A percentile compares a stretch with the other conserved stretches of the same genome.
These are phyloP conservation scores for Lepidium aucheri DNA, from an alignment of 345 rosid species.

Conservation along the genomic window DNA sequence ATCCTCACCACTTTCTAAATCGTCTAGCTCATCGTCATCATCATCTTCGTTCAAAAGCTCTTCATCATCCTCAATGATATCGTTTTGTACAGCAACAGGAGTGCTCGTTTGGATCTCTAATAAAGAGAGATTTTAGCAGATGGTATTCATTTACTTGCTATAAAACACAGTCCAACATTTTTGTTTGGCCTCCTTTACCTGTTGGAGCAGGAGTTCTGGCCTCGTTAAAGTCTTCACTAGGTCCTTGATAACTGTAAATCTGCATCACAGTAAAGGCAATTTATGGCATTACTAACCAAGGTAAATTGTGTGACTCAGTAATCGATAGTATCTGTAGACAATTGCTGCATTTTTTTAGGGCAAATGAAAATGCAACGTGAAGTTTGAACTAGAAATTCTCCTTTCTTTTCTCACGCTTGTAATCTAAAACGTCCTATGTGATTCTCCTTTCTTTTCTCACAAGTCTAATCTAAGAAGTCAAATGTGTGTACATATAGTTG, in stretches of 20 bases:
- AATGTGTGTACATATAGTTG: background rate
- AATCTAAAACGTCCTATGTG: background rate
- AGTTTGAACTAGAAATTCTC: background rate
- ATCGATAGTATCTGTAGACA: background rate
- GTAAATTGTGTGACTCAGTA: background rate
- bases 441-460: background rate
- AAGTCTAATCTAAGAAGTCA: background rate
- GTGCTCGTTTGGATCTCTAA: conserved; percentile 73
- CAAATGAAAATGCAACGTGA: background rate
- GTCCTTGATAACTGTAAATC: conserved; percentile 97
- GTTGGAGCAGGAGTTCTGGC: conserved; percentile 81
- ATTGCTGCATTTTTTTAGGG: background rate
- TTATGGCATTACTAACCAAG: background rate
- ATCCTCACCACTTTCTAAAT: conserved; percentile 80
- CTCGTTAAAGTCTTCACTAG: conserved; percentile 72
- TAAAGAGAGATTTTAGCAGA: conserved; percentile 7
- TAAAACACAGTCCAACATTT: background rate
- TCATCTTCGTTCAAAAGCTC: conserved; percentile 93
- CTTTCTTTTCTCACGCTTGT: background rate
- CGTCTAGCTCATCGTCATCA: conserved; percentile 85
- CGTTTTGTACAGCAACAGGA: conserved; percentile 50
- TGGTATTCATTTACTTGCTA: background rate
- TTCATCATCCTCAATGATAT: conserved; percentile 65
- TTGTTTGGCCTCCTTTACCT: conserved; percentile 36
- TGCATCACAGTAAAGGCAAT: conserved; percentile 16